Conservation (phyloP, 306 rosid species). For the Mimosa pudica region DNA sequence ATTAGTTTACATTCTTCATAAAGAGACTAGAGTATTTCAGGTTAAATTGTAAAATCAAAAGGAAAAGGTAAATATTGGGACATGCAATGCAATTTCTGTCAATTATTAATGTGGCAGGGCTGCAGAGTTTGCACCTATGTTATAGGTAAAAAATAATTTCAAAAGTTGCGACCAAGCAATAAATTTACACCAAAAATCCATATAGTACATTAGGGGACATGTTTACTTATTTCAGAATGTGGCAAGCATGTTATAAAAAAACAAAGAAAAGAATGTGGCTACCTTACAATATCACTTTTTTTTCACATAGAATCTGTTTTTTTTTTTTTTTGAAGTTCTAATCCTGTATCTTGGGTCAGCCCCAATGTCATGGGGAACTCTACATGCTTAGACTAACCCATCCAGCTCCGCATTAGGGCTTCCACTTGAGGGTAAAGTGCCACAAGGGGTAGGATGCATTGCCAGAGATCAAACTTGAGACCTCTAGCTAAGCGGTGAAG, state of each 20-base stretch:
- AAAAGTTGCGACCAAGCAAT: neutral
- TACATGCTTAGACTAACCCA: too few species aligned
- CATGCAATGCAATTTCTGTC: slow-evolving; percentile 9
- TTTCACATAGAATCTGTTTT: too few species aligned
- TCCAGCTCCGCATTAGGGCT: too few species aligned
- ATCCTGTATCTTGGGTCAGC: too few species aligned
- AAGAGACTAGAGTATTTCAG: slow-evolving; percentile 12
- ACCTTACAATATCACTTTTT: slow-evolving; percentile 1
- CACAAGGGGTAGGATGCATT: too few species aligned
- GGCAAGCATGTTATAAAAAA: neutral
- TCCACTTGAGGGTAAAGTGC: too few species aligned
- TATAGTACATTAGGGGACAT: neutral
- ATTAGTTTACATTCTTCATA: slow-evolving; percentile 27
- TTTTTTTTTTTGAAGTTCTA: too few species aligned
- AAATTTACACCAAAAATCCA: slow-evolving; percentile 26
- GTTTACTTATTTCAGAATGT: neutral
- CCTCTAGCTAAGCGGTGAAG: too few species aligned
- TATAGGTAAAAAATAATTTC: slow-evolving; percentile 14
- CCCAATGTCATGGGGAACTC: too few species aligned
- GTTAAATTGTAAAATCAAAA: slow-evolving; percentile 24
- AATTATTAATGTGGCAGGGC: slow-evolving; percentile 13
- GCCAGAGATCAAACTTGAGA: too few species aligned
- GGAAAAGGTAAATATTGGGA: slow-evolving; percentile 7
- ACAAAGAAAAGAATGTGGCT: neutral
- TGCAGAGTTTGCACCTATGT: slow-evolving; percentile 7